phyloP scores from a whole-genome alignment of 139 green algal genomes.

The Haematococcus lacustris region DNA sequence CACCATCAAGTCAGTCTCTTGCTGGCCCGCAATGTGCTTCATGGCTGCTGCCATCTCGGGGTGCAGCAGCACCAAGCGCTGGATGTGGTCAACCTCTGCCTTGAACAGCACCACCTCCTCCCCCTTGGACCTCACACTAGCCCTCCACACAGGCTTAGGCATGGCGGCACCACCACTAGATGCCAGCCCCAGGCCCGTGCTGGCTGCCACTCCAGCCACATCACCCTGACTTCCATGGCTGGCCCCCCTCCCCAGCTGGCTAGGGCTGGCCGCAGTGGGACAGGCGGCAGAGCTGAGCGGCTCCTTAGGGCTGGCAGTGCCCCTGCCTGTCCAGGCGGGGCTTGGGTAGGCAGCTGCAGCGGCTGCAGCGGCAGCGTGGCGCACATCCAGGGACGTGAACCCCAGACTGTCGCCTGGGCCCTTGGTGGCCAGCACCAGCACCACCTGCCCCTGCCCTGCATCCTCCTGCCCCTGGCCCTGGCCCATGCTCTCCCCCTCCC shows the following conservation, averaged over 20 bases:
- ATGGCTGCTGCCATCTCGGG: conserved; percentile 28
- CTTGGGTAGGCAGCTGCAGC: no score
- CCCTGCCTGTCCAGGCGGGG: no score
- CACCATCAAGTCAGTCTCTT: conserved; percentile 35
- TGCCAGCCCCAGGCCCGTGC: no score
- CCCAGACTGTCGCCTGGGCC: conserved; percentile 38
- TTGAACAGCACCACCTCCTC: conserved; percentile 11
- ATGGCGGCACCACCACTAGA: conserved; percentile 18
- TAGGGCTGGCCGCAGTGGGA: no score
- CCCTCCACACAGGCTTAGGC: no score
- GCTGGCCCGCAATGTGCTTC: conserved; percentile 27
- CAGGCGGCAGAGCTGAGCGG: no score
- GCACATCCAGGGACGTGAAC: conserved; percentile 5
- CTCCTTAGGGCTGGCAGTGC: no score
- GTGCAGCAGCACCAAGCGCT: conserved; percentile 9
- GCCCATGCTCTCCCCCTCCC: no score
- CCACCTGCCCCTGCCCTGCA: conserved; percentile 3
- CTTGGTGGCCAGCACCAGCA: conserved; percentile 30
- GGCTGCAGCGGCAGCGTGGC: no score
- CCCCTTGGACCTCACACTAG: conserved; percentile 9
- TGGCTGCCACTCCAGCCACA: no score
- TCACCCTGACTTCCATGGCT: no score
- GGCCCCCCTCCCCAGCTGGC: no score
- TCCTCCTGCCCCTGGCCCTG: conserved; percentile 20
- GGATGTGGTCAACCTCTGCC: conserved; percentile 13